Evolutionary conservation across 2,329 filamentous ascomycete genomes (phyloP).

Genomic region (Beauveria caledonica): DNA sequence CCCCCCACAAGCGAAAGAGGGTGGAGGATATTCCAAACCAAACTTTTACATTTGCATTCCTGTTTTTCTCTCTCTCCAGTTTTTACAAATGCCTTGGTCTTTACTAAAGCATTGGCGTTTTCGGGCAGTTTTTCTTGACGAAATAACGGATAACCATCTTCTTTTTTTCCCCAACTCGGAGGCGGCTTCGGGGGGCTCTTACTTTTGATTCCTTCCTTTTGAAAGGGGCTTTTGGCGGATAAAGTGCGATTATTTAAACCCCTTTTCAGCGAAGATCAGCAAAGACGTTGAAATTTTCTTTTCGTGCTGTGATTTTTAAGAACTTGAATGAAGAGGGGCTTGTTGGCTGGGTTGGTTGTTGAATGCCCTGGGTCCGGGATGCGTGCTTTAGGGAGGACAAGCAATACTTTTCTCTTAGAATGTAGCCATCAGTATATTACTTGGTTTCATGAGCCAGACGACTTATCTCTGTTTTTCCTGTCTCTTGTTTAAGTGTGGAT

Average conservation of each 20-base stretch:
- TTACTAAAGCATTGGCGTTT: slow-evolving; percentile 8
- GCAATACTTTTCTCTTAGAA: no score
- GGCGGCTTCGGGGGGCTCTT: background rate
- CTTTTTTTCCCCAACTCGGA: background rate
- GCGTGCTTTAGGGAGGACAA: no score
- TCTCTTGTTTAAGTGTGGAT: background rate
- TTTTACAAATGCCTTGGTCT: background rate
- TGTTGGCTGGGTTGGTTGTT: no score
- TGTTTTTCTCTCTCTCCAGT: background rate
- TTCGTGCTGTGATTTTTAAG: no score
- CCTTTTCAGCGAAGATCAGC: no score
- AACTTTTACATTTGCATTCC: background rate
- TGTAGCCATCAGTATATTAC: no score
- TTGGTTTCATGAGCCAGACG: background rate
- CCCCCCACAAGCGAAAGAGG: no score
- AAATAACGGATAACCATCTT: slow-evolving; percentile 8
- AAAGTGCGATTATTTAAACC: background rate
- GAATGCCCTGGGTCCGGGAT: no score
- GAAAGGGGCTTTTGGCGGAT: background rate
- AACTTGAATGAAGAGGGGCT: no score
- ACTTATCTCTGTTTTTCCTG: no score
- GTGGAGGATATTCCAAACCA: background rate
- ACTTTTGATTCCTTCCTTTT: background rate
- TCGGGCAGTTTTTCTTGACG: background rate
- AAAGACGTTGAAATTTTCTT: no score